Evolutionary conservation across 805 yeast species (phyloP), one percentile per base, ranked within the genome.

Genomic region (Dipodascopsis tothii): DNA sequence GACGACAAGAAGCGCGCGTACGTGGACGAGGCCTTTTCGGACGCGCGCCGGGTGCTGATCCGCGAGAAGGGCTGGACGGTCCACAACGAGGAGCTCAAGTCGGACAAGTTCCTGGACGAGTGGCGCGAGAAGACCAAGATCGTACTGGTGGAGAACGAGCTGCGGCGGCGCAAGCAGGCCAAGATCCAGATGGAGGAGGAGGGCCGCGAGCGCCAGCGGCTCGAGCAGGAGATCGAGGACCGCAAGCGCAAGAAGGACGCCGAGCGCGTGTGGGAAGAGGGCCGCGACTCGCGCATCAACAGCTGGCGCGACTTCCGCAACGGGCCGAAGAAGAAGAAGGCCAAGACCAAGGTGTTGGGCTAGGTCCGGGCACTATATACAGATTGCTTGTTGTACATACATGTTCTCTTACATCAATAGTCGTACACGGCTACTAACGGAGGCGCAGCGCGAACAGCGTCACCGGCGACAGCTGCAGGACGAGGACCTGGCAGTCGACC

Each of bases 191-290:
- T 66, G 62, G 62, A 64, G 40, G 66, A 67, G 40, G 74, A 72
- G 40, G 67, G 67, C 0, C 52, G 65, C 18, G 62, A 63, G 46
- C 55, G 57, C 28, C 60, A 66, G 21, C 61, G 64, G 43, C 56
- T 58, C n/a, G 67, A 64, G 35, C 56, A 56, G 36, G 66, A 58
- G 23, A 45, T 46, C 17, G 61, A 60, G 14, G 64, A 65, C 44
- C 60, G 63, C 9, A 58, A 64, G 35, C 60, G 60, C 41, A 59
- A 65, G 39, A 46, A 57, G 33, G 63, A 73, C 37, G 58, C 69
- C 52, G 72, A 69, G 32, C 58, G 65, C 39, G 63, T 67, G 18
- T 81, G 87, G 87, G 86, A 80, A 51, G 74, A 71, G 40, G 69
- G 69, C 11, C 50, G 84, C 38, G 84, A 77, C 35, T 59, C 58